Conservation (phyloP, 2,329 filamentous ascomycete species). For the Cyphellophora europaea region DNA sequence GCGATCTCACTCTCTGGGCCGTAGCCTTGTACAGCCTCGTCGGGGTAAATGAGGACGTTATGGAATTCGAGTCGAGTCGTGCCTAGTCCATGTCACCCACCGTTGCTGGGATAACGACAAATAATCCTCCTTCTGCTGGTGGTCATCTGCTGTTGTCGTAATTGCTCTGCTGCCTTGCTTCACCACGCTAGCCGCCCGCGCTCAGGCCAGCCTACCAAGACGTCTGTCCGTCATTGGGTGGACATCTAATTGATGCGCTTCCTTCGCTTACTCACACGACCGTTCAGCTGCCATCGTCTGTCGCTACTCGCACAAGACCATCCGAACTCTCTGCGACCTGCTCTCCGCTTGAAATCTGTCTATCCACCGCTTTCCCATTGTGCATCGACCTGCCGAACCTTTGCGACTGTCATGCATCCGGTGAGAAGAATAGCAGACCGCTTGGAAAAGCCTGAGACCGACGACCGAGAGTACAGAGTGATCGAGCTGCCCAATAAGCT, state of each 20-base stretch:
- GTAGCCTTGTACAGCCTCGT: too few relatives aligned
- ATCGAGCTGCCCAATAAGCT: slow-evolving; percentile 77
- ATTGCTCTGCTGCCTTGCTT: too few relatives aligned
- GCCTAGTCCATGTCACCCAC: too few relatives aligned
- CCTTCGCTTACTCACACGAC: neutral
- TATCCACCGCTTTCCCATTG: neutral
- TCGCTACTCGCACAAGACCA: neutral
- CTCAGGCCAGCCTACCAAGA: too few relatives aligned
- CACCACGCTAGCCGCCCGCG: too few relatives aligned
- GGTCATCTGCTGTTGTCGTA: too few relatives aligned
- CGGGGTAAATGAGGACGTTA: too few relatives aligned
- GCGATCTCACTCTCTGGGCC: too few relatives aligned
- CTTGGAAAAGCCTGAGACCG: slow-evolving; percentile 73
- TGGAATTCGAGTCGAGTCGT: too few relatives aligned
- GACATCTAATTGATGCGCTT: neutral
- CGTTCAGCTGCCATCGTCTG: neutral
- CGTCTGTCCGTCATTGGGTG: too few relatives aligned
- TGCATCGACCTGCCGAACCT: slow-evolving; percentile 4
- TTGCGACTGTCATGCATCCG: slow-evolving; percentile 18
- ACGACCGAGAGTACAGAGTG: slow-evolving; percentile 81
- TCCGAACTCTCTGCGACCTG: neutral
- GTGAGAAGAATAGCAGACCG: slow-evolving; percentile 50
- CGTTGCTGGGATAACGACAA: too few relatives aligned
- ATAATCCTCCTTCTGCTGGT: too few relatives aligned
- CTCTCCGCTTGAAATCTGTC: neutral